Conservation (phyloP, 2,329 filamentous ascomycete genomes). For the Verticillium klebahnii region DNA sequence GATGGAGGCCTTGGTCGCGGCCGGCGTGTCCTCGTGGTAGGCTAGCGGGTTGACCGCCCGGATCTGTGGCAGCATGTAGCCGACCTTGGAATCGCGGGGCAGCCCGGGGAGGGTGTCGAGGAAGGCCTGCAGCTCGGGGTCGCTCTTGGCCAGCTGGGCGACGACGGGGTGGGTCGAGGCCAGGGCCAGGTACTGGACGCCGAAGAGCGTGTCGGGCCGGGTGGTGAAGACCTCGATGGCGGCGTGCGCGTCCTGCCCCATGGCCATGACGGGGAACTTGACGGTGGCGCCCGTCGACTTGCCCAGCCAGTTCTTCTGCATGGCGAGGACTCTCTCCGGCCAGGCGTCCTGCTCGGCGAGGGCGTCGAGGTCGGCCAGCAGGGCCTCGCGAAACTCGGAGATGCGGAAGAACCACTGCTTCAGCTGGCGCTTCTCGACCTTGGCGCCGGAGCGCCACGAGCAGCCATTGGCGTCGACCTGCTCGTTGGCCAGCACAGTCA, state of each 20-base stretch:
- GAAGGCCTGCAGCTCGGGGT: conserved; percentile 62
- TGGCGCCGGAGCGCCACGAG: conserved; percentile 84
- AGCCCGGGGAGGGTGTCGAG: conserved; percentile 56
- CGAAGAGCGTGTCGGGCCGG: conserved; percentile 79
- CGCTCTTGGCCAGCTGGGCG: conserved; percentile 49
- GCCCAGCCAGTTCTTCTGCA: conserved; percentile 87
- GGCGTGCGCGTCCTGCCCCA: conserved; percentile 33
- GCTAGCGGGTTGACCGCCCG: conserved; percentile 63
- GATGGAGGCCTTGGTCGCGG: conserved; percentile 50
- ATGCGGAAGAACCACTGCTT: conserved; percentile 92
- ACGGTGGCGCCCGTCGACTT: conserved; percentile 70
- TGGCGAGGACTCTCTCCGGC: conserved; percentile 77
- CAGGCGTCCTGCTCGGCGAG: conserved; percentile 62
- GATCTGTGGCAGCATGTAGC: conserved; percentile 61
- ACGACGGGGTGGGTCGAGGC: conserved; percentile 71
- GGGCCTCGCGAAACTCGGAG: conserved; percentile 68
- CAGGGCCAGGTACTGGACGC: conserved; percentile 79
- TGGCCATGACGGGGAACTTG: conserved; percentile 58
- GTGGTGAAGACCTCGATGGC: conserved; percentile 76
- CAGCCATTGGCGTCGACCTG: conserved; percentile 83
- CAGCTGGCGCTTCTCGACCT: conserved; percentile 72
- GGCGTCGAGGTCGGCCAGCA: conserved; percentile 66
- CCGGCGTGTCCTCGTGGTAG: conserved; percentile 44
- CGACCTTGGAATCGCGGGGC: conserved; percentile 55
- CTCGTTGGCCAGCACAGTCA: conserved; percentile 87